Percentiles rank a stretch among this genome's conserved stretches.
phyloP scores from a whole-genome alignment of 371 early-diverging fungal species.

The Circinella umbellata region DNA sequence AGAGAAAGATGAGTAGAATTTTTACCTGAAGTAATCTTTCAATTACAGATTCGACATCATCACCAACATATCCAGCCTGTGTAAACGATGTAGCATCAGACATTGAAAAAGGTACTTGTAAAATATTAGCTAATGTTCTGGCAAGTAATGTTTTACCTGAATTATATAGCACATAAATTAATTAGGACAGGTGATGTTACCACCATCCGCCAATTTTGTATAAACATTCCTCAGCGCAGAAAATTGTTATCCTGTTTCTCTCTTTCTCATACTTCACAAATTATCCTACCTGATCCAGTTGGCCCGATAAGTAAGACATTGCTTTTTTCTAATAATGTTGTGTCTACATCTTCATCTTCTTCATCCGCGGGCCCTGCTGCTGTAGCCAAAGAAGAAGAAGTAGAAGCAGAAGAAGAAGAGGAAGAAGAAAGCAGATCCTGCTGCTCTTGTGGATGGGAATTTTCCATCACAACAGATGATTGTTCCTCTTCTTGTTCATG shows the following conservation, averaged over 20 bases:
- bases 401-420: not conserved
- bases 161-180: not conserved
- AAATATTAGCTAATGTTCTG: slow-evolving; percentile 81
- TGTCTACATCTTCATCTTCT: slow-evolving; percentile 14
- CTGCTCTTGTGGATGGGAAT: not conserved
- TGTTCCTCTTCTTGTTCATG: slow-evolving; percentile 11
- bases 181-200: too few relatives aligned
- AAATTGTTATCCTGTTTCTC: not conserved
- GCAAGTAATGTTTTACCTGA: slow-evolving; percentile 85
- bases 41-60: slow-evolving; percentile 90
- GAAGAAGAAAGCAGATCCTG: slow-evolving; percentile 5
- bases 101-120: slow-evolving; percentile 91
- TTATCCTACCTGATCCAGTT: slow-evolving; percentile 77
- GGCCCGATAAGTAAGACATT: slow-evolving; percentile 89
- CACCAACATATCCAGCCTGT: slow-evolving; percentile 94
- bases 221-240: too few relatives aligned
- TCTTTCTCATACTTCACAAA: slow-evolving; percentile 13
- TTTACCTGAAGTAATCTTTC: slow-evolving; percentile 81
- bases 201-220: too few relatives aligned
- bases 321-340: slow-evolving; percentile 84
- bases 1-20: too few relatives aligned
- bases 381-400: slow-evolving; percentile 1
- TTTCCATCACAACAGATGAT: slow-evolving; percentile 18
- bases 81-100: slow-evolving; percentile 95
- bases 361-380: slow-evolving; percentile 3